Evolutionary conservation across 352 stramenopile species (phyloP).

Genomic region (Phytophthora multivora): DNA sequence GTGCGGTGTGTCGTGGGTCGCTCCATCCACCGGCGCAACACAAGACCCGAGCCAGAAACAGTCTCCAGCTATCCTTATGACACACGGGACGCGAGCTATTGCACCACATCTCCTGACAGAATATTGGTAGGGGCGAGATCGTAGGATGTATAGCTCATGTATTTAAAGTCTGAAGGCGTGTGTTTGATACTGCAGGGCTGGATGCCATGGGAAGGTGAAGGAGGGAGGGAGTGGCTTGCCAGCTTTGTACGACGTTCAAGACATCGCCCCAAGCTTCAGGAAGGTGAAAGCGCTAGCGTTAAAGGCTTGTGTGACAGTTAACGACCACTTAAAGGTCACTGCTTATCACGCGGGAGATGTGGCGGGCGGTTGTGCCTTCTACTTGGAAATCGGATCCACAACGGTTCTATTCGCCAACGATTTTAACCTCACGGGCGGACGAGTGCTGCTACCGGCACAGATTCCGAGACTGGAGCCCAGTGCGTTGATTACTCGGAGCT

Average conservation of each 20-base stretch:
- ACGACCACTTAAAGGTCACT: conserved; percentile 74
- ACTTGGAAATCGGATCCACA: conserved; percentile 76
- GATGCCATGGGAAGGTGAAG: conserved; percentile 47
- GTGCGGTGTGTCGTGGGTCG: conserved; percentile 33
- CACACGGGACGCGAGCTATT: conserved; percentile 79
- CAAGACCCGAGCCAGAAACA: conserved; percentile 34
- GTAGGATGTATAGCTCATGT: neutral
- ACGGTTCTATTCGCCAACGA: conserved; percentile 78
- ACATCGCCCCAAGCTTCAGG: conserved; percentile 60
- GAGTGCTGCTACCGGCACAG: conserved; percentile 69
- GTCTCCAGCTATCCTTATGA: conserved; percentile 65
- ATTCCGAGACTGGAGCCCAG: conserved; percentile 70
- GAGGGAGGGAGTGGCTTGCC: conserved; percentile 56
- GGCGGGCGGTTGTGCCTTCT: conserved; percentile 74
- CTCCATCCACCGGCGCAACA: conserved; percentile 1
- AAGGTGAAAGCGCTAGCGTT: conserved; percentile 54
- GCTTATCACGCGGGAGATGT: conserved; percentile 85
- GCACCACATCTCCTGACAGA: conserved; percentile 71
- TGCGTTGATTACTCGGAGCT: conserved; percentile 67
- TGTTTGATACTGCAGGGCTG: conserved; percentile 33
- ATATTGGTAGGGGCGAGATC: conserved; percentile 53
- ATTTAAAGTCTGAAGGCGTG: conserved; percentile 3
- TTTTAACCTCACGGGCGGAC: conserved; percentile 77
- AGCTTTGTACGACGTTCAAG: conserved; percentile 55
- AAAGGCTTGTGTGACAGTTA: conserved; percentile 63